A percentile compares a stretch with the other conserved stretches of the same genome.
phyloP scores from a whole-genome alignment of 306 rosid species.

The Urtica urens region DNA sequence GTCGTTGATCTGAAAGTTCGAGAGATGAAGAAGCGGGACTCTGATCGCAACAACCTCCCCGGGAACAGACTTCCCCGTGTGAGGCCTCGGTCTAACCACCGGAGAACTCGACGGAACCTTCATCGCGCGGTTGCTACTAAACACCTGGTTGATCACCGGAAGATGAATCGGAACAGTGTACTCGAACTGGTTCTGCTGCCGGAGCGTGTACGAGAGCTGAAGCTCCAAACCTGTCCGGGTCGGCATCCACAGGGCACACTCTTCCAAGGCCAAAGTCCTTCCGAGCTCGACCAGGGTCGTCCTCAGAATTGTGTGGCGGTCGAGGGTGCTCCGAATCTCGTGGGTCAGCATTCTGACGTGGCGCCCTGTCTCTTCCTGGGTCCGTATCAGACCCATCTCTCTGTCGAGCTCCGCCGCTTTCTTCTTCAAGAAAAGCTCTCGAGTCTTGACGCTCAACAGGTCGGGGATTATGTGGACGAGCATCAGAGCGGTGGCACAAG shows the following conservation, averaged over 20 bases:
- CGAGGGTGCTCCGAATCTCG: slow-evolving; percentile 74
- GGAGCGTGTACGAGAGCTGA: slow-evolving; percentile 86
- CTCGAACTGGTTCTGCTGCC: slow-evolving; percentile 88
- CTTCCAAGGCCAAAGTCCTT: slow-evolving; percentile 84
- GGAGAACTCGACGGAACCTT: slow-evolving; percentile 75
- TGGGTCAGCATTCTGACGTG: slow-evolving; percentile 78
- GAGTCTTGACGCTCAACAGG: slow-evolving; percentile 62
- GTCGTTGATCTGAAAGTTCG: slow-evolving; percentile 90
- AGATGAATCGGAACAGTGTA: slow-evolving; percentile 85
- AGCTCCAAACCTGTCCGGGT: slow-evolving; percentile 90
- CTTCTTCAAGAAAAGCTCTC: slow-evolving; percentile 63
- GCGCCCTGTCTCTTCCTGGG: slow-evolving; percentile 74
- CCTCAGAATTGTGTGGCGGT: slow-evolving; percentile 60
- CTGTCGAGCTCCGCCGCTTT: slow-evolving; percentile 78
- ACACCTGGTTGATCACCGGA: slow-evolving; percentile 80
- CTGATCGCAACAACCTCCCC: slow-evolving; percentile 96
- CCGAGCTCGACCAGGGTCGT: slow-evolving; percentile 67
- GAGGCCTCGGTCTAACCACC: slow-evolving; percentile 72
- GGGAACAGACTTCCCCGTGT: slow-evolving; percentile 47
- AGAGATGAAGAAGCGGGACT: slow-evolving; percentile 85
- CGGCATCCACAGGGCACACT: slow-evolving; percentile 99
- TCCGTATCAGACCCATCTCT: slow-evolving; percentile 73
- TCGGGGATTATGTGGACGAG: slow-evolving; percentile 79
- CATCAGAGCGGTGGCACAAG: slow-evolving; percentile 71
- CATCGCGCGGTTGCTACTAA: slow-evolving; percentile 55